Conservation (phyloP, 2,329 filamentous ascomycete species). For the Lasiodiplodia theobromae region DNA sequence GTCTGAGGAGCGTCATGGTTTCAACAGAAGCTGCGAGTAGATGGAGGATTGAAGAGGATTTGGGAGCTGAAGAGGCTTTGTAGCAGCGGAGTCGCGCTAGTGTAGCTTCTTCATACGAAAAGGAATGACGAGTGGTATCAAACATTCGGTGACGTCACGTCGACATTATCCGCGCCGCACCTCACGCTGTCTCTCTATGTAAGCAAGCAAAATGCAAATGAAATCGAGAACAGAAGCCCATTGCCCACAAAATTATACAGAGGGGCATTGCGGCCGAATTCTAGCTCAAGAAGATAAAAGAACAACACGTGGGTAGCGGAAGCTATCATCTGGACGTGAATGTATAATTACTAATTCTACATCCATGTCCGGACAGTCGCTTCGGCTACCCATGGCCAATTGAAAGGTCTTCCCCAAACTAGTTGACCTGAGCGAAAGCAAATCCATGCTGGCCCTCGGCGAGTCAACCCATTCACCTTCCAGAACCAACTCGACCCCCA, state of each 20-base stretch:
- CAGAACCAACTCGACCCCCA: neutral
- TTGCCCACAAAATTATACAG: no score
- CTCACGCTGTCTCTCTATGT: neutral
- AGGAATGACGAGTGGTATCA: slow-evolving; percentile 9
- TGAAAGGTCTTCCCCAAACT: no score
- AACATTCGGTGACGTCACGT: slow-evolving; percentile 12
- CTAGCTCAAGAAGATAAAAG: no score
- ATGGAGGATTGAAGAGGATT: neutral
- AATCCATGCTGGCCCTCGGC: no score
- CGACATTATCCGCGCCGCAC: slow-evolving; percentile 9
- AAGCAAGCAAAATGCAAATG: neutral
- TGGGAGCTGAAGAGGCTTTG: neutral
- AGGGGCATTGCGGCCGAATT: no score
- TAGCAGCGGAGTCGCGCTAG: slow-evolving; percentile 11
- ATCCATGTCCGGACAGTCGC: neutral
- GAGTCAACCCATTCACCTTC: neutral
- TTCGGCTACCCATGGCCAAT: neutral
- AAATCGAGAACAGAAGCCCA: no score
- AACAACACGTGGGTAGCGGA: no score
- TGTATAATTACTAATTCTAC: neutral
- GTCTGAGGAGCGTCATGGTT: slow-evolving; percentile 43
- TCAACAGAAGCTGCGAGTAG: neutral
- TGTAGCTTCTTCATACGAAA: neutral
- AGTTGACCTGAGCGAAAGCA: no score
- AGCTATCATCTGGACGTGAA: no score